Base-by-base conservation (phyloP, 148 eudicot species). In the Fagopyrum tataricum region DNA sequence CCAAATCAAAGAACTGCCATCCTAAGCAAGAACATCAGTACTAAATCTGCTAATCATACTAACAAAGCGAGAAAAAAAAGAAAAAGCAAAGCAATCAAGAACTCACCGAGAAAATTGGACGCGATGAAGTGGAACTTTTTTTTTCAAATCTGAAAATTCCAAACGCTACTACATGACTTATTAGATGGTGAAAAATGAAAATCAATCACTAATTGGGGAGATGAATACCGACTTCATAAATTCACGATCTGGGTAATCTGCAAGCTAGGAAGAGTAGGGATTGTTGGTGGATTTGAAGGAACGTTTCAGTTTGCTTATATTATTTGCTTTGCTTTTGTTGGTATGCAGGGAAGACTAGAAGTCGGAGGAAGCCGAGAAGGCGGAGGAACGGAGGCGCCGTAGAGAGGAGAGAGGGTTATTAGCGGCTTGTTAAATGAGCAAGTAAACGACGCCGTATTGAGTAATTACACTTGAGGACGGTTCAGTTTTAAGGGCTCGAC, bases 351-450 rank as follows among this genome's bases (percentile, higher is more conserved):
- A 53, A 21, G 67, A 61, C 41, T 13, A 61, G 37, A 14, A 13
- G 67, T 24, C 67, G 67, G 67, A 61, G 67, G 67, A 61, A 61
- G 67, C 15, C 67, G 67, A 61, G 41, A 31, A 12, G 62, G 26
- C 62, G 62, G 67, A 24, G 40, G 41, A 31, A 41, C 67, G 41
- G 41, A 31, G 41, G 40, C 40, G 67, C 41, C 67, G 67, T 61
- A 7, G 41, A 4, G 40, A 8, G 37, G 42, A 61, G 67, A 61
- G 37, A 46, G 64, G 37, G 21, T 53, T 53, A 53, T 53, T 31
- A 53, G 52, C 59, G 5, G 59, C 59, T 53, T 8, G 59, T 4
- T 53, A 17, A 53, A 53, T 14, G n/a, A 6, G n/a, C 7, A 61
- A 14, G 1, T 12, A 12, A 4, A 61, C 67, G 67, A 61, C 67